Base-by-base conservation (phyloP, 2,329 filamentous ascomycete genomes). In the Arachnomyces sp. region DNA sequence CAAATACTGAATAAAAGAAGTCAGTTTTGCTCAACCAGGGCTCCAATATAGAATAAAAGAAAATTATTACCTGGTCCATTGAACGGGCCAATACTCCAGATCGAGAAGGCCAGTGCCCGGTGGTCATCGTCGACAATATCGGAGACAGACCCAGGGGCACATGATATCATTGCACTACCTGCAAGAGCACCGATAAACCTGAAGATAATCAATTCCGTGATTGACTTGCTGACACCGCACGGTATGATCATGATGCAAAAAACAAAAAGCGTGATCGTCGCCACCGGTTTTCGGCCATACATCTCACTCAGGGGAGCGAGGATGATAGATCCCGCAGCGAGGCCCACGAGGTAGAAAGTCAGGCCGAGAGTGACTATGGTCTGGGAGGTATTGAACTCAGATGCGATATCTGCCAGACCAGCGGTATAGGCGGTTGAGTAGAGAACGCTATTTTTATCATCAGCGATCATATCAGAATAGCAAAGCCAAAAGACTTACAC, bases 41-140 rank as follows among this genome's bases (percentile, higher is more conserved):
- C 5, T 25, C 21, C 5, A 12, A 7, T 28, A 3, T 31, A 29
- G 2, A 12, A 31, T 21, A 11, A 39, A 28, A 38, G 14, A 40
- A 34, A 2, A 49, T 53, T 46, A 53, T n/a, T 46, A 63, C 62
- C 66, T 38, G 64, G 84, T 12, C 84, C 88, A 54, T 94, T 94
- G 59, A 94, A 75, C 0, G 89, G 88, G 0, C 86, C 88, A 39
- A 95, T 79, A 45, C 74, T 78, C 80, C 87, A 95, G 28, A 94
- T 71, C 3, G 80, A 86, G 62, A 95, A 86, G 31, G 82, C 82
- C n/a, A 92, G 65, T 2, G 86, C 86, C 12, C 89, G 79, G 53
- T 84, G 79, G 36, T 93, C 79, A 34, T 90, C 85, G 11, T 75
- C 73, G n/a, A 86, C 80, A 36, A 95, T 82, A 59, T 95, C 89